Base-by-base conservation (phyloP, 768 basidiomycete genomes). In the Termitomyces sp. region DNA sequence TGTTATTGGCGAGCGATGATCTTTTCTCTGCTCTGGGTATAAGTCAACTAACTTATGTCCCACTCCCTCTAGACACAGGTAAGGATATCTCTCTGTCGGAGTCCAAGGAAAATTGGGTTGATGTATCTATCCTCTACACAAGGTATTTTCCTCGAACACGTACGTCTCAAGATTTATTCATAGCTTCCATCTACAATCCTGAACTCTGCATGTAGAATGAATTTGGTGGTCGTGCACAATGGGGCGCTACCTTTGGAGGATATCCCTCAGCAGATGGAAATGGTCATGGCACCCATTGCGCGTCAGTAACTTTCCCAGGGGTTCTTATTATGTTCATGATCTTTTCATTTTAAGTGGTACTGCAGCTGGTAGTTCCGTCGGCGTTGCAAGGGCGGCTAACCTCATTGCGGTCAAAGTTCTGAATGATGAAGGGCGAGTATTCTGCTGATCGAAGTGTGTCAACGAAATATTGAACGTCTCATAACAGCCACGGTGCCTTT, bases 201-300 rank as follows among this genome's bases (percentile, higher is more conserved):
- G n/a, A 2, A 9, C 23, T 12, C 11, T 16, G n/a, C 18, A 41
- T 39, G n/a, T 56, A 75, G 73, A 45, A 43, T 16, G 61, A 73
- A 54, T 79, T 79, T 52, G 73, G 65, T 53, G 76, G 74, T 3
- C 75, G 77, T 33, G 77, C 76, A 16, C 58, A 52, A 16, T 76
- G 72, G 71, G 77, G 76, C 10, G 61, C 65, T 2, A 72, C 68
- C 31, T 74, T 76, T 50, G 70, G 70, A 13, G 64, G 57, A 41
- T 61, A 66, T 52, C 33, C 57, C 5, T 42, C 15, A 1, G 57
- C 39, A 36, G 76, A 77, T 59, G 73, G 70, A n/a, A 63, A 73
- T 57, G 76, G 75, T 16, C 76, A 77, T 53, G 77, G 76, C 20
- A 76, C 76, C 33, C 75, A 75, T 59, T 60, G 48, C 57, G 69